Conservation (phyloP, 2,329 filamentous ascomycete species). For the Pseudogymnoascus sp. region DNA sequence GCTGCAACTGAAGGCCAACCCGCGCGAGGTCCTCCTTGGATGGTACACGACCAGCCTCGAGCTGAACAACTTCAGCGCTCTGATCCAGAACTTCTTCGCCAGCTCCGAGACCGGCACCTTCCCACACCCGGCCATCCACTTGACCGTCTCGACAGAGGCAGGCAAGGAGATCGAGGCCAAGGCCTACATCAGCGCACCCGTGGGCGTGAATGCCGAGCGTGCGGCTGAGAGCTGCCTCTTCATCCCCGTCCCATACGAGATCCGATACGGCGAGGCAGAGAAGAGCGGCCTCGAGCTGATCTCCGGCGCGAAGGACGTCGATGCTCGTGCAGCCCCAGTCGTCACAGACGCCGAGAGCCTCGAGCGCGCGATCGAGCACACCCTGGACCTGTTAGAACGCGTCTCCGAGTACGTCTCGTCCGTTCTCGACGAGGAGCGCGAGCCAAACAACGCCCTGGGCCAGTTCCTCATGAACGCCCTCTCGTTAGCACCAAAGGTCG, state of each 20-base stretch:
- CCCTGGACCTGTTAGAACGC: constrained; percentile 81
- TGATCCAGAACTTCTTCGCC: constrained; percentile 99
- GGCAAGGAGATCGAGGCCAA: constrained; percentile 83
- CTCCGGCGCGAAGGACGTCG: constrained; percentile 70
- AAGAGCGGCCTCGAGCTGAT: constrained; percentile 77
- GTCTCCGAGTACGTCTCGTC: constrained; percentile 88
- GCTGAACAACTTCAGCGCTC: constrained; percentile 94
- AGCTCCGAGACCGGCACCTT: constrained; percentile 94
- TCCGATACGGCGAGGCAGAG: constrained; percentile 78
- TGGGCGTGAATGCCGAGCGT: constrained; percentile 89
- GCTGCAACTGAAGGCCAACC: constrained; percentile 87
- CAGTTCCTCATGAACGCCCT: constrained; percentile 94
- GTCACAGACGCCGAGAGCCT: constrained; percentile 86
- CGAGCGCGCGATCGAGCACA: constrained; percentile 79
- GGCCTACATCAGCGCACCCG: constrained; percentile 92
- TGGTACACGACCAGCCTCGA: constrained; percentile 98
- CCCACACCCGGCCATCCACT: constrained; percentile 93
- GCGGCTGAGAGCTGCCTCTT: constrained; percentile 95
- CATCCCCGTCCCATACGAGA: constrained; percentile 92
- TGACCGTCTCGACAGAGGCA: constrained; percentile 87
- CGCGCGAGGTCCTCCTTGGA: constrained; percentile 87
- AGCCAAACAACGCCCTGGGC: constrained; percentile 83
- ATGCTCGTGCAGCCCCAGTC: constrained; percentile 66
- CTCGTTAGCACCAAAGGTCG: constrained; percentile 90
- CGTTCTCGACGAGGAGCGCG: constrained; percentile 86